These are phyloP conservation scores for Fusarium xyrophilum DNA, from an alignment of 2,329 filamentous ascomycete genomes.

Conservation along the genomic window DNA sequence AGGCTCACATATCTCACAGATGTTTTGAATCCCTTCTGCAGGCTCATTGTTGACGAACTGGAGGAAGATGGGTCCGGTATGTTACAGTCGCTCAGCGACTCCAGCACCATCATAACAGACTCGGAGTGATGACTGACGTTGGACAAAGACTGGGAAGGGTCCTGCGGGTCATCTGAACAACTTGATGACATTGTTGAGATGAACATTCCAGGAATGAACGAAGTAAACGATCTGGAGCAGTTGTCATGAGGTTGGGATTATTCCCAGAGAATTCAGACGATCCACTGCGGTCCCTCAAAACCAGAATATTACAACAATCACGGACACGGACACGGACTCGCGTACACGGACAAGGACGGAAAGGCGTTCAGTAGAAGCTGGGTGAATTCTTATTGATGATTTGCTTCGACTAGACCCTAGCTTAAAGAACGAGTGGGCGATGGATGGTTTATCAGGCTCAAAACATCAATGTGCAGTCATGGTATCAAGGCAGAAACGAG, in stretches of 20 bases:
- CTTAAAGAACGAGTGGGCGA: slow-evolving; percentile 4
- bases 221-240: slow-evolving; percentile 49
- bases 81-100: slow-evolving; percentile 46
- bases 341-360: neutral
- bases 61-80: slow-evolving; percentile 67
- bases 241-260: slow-evolving; percentile 19
- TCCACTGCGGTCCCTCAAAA: neutral
- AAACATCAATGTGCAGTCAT: neutral
- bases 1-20: slow-evolving; percentile 39
- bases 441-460: neutral
- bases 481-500: slow-evolving; percentile 9
- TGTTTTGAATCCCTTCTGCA: slow-evolving; percentile 57
- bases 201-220: slow-evolving; percentile 51
- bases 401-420: slow-evolving; percentile 24
- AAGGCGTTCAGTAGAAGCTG: slow-evolving; percentile 1
- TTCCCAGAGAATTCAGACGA: neutral
- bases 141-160: slow-evolving; percentile 62
- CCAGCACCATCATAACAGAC: slow-evolving; percentile 39
- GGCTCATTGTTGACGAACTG: slow-evolving; percentile 63
- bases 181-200: slow-evolving; percentile 59
- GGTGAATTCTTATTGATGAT: slow-evolving; percentile 1
- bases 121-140: slow-evolving; percentile 38
- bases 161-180: slow-evolving; percentile 61
- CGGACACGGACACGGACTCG: neutral
- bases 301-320: neutral